These are phyloP conservation scores for Fallopia convolvulus DNA, from an alignment of 148 eudicot species.

Conservation along the genomic window DNA sequence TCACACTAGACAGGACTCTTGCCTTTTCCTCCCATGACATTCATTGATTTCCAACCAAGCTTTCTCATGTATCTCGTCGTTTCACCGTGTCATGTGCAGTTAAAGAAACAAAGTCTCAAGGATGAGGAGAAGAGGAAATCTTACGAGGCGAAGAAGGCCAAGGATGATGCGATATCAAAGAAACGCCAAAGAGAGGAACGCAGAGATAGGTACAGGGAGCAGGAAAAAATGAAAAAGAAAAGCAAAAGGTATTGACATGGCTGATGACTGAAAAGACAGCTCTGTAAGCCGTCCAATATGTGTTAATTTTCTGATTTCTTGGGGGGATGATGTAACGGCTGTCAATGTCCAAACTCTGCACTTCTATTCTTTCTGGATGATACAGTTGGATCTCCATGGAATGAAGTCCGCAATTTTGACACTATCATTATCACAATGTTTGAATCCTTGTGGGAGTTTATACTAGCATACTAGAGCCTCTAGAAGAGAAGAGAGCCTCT, in stretches of 20 bases:
- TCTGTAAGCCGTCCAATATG: not conserved
- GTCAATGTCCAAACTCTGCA: not conserved
- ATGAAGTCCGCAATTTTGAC: not conserved
- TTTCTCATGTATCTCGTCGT: not conserved
- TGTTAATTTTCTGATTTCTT: not conserved
- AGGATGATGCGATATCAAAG: conserved; percentile 51
- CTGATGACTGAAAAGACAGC: not conserved
- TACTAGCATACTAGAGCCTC: not conserved
- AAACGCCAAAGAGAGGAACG: conserved; percentile 81
- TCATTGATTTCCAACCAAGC: not conserved
- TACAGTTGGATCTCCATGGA: not conserved
- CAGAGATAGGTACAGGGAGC: conserved; percentile 55
- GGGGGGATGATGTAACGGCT: not conserved
- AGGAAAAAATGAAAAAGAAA: conserved; percentile 67
- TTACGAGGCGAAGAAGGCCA: conserved; percentile 41
- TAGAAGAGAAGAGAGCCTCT: no score
- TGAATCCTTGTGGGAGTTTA: not conserved
- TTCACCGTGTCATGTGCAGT: conserved; percentile 22
- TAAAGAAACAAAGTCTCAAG: conserved; percentile 53
- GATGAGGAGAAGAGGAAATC: conserved; percentile 53
- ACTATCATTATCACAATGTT: not conserved
- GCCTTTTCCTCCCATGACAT: not conserved
- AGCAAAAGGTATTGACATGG: conserved; percentile 20
- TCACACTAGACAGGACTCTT: no score
- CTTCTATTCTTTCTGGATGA: not conserved